Percentiles rank a stretch among this genome's conserved stretches.
These are phyloP conservation scores for Populus pruinosa DNA, from an alignment of 345 rosid genomes.

Conservation along the genomic window DNA sequence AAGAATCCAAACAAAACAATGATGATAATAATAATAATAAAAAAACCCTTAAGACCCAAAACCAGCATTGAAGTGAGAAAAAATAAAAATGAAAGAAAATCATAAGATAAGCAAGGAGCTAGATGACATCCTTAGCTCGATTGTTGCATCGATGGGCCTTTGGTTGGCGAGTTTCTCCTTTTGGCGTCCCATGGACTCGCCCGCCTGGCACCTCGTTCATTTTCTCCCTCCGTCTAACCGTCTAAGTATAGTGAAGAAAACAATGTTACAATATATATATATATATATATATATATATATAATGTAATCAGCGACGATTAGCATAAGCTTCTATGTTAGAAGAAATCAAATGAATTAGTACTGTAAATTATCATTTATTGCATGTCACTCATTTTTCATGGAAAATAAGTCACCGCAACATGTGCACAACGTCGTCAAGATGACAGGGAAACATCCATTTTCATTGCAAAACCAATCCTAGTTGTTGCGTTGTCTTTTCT, in stretches of 20 bases:
- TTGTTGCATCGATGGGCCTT: constrained; percentile 94
- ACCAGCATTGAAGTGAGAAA: background rate
- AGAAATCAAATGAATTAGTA: background rate
- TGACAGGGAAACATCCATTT: background rate
- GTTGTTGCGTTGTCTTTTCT: background rate
- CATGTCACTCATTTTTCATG: background rate
- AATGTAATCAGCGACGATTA: background rate
- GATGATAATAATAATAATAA: too few relatives aligned
- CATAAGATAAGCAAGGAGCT: constrained; percentile 33
- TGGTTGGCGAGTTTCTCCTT: constrained; percentile 70
- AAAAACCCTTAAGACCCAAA: background rate
- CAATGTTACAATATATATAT: background rate
- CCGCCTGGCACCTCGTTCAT: constrained; percentile 93
- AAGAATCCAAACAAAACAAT: too few relatives aligned
- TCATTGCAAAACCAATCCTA: background rate
- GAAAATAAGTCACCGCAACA: background rate
- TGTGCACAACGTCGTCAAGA: background rate
- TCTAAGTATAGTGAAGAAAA: background rate
- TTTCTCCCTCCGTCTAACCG: background rate
- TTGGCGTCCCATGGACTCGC: constrained; percentile 90
- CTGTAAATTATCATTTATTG: background rate
- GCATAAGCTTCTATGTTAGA: background rate
- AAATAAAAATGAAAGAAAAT: background rate
- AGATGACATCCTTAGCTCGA: constrained; percentile 86
- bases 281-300: too few relatives aligned